Base-by-base conservation (phyloP, 1,139 yeast genomes). In the Taphrina pruni region DNA sequence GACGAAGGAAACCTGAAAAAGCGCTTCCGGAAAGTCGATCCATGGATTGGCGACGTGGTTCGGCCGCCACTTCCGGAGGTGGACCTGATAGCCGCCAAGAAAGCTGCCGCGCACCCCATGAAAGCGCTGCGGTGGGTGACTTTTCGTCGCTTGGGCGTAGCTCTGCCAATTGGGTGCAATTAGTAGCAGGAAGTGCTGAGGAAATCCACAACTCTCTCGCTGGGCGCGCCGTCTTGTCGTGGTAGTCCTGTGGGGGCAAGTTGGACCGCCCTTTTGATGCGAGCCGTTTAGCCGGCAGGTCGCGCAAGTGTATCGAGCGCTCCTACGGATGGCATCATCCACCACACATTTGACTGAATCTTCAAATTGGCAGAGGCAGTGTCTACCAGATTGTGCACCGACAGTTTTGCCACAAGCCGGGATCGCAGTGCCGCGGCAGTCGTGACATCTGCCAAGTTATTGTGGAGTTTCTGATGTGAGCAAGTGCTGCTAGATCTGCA, bases 241-340 rank as follows among this genome's bases (percentile, higher is more conserved):
- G 43, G 7, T 1, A 3, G 43, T 39, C 43, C 43, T 39, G 11
- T 39, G 43, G 43, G 14, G 32, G 2, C 4, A 26, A 26, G 32
- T 26, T 26, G 32, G 32, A 26, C 4, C 32, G 43, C 3, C 14
- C 43, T 39, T 6, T 39, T 14, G 48, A 45, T n/a, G 48, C n/a
- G 48, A 45, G 48, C 48, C 48, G 48, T 45, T 45, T 45, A 45
- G n/a, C 48, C 48, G 48, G n/a, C n/a, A 26, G 20, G 17, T 45
- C 20, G 48, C 48, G 48, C 48, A 45, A 45, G 12, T 45, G 2
- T 26, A 26, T 4, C 32, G 32, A 26, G 32, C 32, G 32, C 32
- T 26, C 32, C 32, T 26, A 26, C 32, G 32, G 4, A 26, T 26
- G 32, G 32, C 32, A 26, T 26, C 48, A 45, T 12, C n/a, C 12